A percentile compares a stretch with the other conserved stretches of the same genome.
Conservation (phyloP, 2,329 filamentous ascomycete species). For the Penicillium sp. region DNA sequence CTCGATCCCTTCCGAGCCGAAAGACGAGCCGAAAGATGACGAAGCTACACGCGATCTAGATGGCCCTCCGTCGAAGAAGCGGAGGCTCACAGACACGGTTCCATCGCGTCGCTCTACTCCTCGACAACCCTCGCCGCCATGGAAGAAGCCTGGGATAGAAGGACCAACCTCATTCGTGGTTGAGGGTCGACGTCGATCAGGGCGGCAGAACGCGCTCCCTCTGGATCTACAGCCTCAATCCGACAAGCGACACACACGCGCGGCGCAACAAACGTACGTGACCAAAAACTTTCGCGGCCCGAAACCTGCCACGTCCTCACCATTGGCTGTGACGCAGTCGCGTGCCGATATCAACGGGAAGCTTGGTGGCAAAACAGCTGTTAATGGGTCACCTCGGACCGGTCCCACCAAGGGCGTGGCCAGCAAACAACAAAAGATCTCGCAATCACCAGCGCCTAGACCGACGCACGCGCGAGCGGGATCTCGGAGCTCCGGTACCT, state of each 20-base stretch:
- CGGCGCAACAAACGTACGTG: conserved; percentile 35
- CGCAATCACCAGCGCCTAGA: conserved; percentile 30
- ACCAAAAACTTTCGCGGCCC: conserved; percentile 28
- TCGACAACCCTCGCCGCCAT: conserved; percentile 72
- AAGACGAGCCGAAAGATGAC: conserved; percentile 25
- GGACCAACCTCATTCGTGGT: conserved; percentile 81
- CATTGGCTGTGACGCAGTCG: conserved; percentile 29
- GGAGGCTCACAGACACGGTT: conserved; percentile 40
- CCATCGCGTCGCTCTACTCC: conserved; percentile 39
- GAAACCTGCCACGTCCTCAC: conserved; percentile 31
- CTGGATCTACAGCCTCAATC: conserved; percentile 48
- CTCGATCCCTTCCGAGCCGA: conserved; percentile 27
- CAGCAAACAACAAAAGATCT: conserved; percentile 20
- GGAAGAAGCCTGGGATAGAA: conserved; percentile 81
- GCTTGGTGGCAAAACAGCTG: conserved; percentile 27
- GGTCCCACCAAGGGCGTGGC: conserved; percentile 22
- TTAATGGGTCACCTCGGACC: conserved; percentile 34
- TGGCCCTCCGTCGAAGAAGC: conserved; percentile 46
- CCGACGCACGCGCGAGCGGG: conserved; percentile 27
- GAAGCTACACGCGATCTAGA: conserved; percentile 29
- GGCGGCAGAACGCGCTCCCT: conserved; percentile 52
- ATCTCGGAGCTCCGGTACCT: conserved; percentile 30
- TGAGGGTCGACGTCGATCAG: conserved; percentile 61
- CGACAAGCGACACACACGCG: conserved; percentile 48
- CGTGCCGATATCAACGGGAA: conserved; percentile 32